phyloP scores from a whole-genome alignment of 495 filamentous ascomycete species.

The Xylaria longipes region DNA sequence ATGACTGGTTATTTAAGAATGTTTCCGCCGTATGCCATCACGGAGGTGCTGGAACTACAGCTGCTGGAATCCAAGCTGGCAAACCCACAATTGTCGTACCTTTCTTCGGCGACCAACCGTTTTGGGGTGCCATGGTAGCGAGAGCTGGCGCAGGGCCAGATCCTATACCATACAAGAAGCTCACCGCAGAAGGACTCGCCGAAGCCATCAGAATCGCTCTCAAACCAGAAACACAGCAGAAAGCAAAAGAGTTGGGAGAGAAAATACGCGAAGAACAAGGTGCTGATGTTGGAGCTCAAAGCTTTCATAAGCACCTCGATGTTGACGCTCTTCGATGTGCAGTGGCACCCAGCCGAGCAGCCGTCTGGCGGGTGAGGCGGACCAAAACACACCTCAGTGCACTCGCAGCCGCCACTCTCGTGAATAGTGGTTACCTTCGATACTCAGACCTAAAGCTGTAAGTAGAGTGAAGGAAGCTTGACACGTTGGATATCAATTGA shows the following conservation, averaged over 20 bases:
- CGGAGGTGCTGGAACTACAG: slow-evolving; percentile 83
- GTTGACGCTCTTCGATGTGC: slow-evolving; percentile 66
- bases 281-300: slow-evolving; percentile 64
- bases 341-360: slow-evolving; percentile 67
- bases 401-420: slow-evolving; percentile 70
- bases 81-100: slow-evolving; percentile 79
- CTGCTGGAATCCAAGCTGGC: slow-evolving; percentile 71
- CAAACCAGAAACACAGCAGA: slow-evolving; percentile 59
- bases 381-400: slow-evolving; percentile 69
- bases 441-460: slow-evolving; percentile 74
- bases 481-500: slow-evolving; percentile 30
- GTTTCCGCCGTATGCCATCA: slow-evolving; percentile 83
- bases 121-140: slow-evolving; percentile 81
- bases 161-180: slow-evolving; percentile 72
- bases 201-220: slow-evolving; percentile 66
- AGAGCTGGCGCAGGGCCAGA: slow-evolving; percentile 72
- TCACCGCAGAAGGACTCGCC: slow-evolving; percentile 68
- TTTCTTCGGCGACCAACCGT: slow-evolving; percentile 87
- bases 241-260: slow-evolving; percentile 64
- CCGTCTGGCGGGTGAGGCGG: slow-evolving; percentile 73
- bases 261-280: slow-evolving; percentile 72
- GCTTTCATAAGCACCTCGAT: slow-evolving; percentile 73
- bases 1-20: slow-evolving; percentile 81
- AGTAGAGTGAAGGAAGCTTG: slow-evolving; percentile 31
- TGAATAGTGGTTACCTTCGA: slow-evolving; percentile 64